Evolutionary conservation across 1,139 yeast species (phyloP), one percentile per base, ranked within the genome.

Genomic region (Kodamaea arcana): DNA sequence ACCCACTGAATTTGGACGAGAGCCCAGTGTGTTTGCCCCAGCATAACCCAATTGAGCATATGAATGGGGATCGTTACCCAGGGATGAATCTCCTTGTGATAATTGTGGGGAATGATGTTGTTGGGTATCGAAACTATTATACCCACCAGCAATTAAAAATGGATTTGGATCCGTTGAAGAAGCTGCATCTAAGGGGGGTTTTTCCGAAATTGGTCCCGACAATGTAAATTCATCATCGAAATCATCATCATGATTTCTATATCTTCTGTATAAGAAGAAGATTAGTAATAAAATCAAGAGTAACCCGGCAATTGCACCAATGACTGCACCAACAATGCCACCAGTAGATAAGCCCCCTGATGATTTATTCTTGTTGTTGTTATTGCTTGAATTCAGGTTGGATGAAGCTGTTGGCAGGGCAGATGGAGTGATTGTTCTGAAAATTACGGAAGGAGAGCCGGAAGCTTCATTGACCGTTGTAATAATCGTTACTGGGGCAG

Each of bases 271-370:
- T 35, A 72, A 53, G 36, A 75, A 59, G 47, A 76, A 64, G 12
- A 44, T 31, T 13, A 44, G 48, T 23, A 40, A 25, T n/a, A 40
- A 50, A 12, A 46, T 20, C 23, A 45, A 26, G 7, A 65, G 43
- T 1, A 65, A 67, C 30, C 85, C 87, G 5, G 65, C 65, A 1
- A 80, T 62, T 1, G 70, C 63, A n/a, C 88, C 88, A 32, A 82
- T 69, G 2, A 76, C 85, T 10, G 80, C 75, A 31, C 88, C 90
- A 1, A 83, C 88, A 44, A 80, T 79, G n/a, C 81, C 81, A 15
- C 92, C 92, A 5, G 73, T 69, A 5, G 78, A 67, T 26, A 77
- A 50, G 25, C 49, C 51, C 14, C 46, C 41, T 25, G 37, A 25
- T 11, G 39, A 33, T 12, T 45, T 35, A n/a, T 14, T 28, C 15